These are phyloP conservation scores for Ascochyta lentis DNA, from an alignment of 2,329 filamentous ascomycete genomes.

Conservation along the genomic window DNA sequence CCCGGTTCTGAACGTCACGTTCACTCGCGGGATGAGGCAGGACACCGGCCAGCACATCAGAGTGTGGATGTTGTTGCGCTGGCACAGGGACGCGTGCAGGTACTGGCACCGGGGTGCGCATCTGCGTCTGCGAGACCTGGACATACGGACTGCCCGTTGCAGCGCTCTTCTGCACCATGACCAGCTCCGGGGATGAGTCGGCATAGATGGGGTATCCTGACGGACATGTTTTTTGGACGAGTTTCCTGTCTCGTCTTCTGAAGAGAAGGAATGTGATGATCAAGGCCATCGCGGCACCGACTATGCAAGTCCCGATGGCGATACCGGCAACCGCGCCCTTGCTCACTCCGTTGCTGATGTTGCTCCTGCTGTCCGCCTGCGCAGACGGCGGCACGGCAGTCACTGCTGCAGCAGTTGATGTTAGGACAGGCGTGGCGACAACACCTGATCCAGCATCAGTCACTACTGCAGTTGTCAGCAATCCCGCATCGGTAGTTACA, in stretches of 20 bases:
- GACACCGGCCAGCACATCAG: slow-evolving; percentile 28
- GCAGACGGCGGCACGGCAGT: not conserved
- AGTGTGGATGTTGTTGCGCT: slow-evolving; percentile 13
- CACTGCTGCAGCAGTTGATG: not conserved
- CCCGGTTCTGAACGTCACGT: slow-evolving; percentile 25
- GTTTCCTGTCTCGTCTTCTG: slow-evolving; percentile 30
- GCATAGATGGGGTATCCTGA: slow-evolving; percentile 23
- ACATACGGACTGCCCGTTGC: slow-evolving; percentile 30
- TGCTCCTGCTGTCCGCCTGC: not conserved
- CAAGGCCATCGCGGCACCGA: slow-evolving; percentile 41
- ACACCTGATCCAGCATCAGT: not conserved
- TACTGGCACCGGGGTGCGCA: slow-evolving; percentile 11
- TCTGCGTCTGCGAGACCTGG: slow-evolving; percentile 35
- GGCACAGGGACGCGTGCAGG: slow-evolving; percentile 1
- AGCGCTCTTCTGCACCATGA: slow-evolving; percentile 30
- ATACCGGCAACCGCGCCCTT: slow-evolving; percentile 15
- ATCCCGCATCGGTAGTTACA: too few relatives aligned
- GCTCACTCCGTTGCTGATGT: not conserved
- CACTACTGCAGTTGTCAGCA: not conserved
- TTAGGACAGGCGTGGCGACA: not conserved
- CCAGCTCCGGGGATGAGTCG: slow-evolving; percentile 35
- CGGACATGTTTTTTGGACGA: slow-evolving; percentile 6
- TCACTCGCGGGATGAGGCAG: slow-evolving; percentile 36
- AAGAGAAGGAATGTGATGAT: slow-evolving; percentile 38
- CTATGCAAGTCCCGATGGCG: slow-evolving; percentile 19